Percentiles rank a stretch among this genome's conserved stretches.
phyloP scores from a whole-genome alignment of 345 rosid species.

The Salix dunnii region DNA sequence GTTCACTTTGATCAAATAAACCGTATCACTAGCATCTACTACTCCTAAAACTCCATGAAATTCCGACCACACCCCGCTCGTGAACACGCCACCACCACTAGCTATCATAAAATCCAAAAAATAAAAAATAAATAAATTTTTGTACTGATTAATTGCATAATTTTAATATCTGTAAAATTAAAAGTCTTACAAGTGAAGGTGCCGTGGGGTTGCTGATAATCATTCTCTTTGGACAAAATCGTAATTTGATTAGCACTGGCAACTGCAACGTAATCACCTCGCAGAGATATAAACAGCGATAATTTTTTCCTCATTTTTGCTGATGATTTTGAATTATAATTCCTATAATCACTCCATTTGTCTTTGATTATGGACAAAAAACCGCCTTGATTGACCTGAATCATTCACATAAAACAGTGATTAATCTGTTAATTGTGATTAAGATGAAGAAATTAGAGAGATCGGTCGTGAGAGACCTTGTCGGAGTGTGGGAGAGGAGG shows the following conservation, averaged over 20 bases:
- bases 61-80: constrained; percentile 84
- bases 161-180: background rate
- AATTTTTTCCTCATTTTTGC: constrained; percentile 37
- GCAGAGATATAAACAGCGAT: constrained; percentile 64
- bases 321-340: constrained; percentile 13
- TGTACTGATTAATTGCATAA: background rate
- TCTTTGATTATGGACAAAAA: constrained; percentile 35
- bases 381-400: constrained; percentile 44
- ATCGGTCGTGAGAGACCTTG: constrained; percentile 39
- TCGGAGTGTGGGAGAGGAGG: constrained; percentile 51
- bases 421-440: background rate
- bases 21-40: constrained; percentile 53
- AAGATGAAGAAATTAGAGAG: background rate
- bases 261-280: constrained; percentile 79
- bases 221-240: constrained; percentile 65
- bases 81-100: constrained; percentile 42
- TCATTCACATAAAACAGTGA: background rate
- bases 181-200: constrained; percentile 50
- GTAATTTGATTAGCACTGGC: constrained; percentile 69
- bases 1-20: constrained; percentile 72
- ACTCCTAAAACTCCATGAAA: constrained; percentile 77
- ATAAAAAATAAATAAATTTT: background rate
- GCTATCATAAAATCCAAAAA: constrained; percentile 41
- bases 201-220: constrained; percentile 64
- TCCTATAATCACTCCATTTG: constrained; percentile 54